Conservation (phyloP, 148 eudicot genomes). For the Spergularia bocconei region DNA sequence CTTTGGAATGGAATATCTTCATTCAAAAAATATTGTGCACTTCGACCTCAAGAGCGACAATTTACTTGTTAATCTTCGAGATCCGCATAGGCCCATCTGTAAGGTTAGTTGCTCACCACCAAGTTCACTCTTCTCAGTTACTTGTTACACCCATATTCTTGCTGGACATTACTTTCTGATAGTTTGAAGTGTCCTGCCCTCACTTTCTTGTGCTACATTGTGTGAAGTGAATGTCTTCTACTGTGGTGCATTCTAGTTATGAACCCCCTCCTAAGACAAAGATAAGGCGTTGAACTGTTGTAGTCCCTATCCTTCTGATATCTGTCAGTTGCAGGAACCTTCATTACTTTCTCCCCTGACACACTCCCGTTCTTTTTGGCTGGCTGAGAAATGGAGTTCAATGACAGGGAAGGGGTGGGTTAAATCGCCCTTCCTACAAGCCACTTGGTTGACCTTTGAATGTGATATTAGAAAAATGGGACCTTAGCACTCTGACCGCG, state of each 20-base stretch:
- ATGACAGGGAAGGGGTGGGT: neutral
- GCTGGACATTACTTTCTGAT: neutral
- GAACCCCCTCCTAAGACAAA: neutral
- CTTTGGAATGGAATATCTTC: conserved; percentile 97
- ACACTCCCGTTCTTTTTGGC: neutral
- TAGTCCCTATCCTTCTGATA: neutral
- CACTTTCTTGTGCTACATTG: neutral
- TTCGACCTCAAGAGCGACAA: conserved; percentile 96
- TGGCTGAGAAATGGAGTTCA: neutral
- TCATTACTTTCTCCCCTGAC: neutral
- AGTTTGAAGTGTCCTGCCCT: neutral
- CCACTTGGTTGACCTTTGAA: too few relatives aligned
- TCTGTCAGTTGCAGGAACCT: neutral
- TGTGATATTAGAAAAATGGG: too few relatives aligned
- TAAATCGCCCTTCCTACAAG: too few relatives aligned
- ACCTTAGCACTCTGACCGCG: too few relatives aligned
- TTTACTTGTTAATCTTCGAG: conserved; percentile 93
- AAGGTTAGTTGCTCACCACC: conserved; percentile 56
- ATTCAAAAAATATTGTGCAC: conserved; percentile 92
- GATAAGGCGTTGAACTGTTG: neutral
- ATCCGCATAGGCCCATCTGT: conserved; percentile 92
- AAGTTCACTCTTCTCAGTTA: neutral
- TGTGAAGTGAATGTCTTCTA: neutral
- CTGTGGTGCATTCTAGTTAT: neutral
- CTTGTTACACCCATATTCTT: conserved; percentile 4